Conservation (phyloP, 2,329 filamentous ascomycete species). For the Penicillium sp. region DNA sequence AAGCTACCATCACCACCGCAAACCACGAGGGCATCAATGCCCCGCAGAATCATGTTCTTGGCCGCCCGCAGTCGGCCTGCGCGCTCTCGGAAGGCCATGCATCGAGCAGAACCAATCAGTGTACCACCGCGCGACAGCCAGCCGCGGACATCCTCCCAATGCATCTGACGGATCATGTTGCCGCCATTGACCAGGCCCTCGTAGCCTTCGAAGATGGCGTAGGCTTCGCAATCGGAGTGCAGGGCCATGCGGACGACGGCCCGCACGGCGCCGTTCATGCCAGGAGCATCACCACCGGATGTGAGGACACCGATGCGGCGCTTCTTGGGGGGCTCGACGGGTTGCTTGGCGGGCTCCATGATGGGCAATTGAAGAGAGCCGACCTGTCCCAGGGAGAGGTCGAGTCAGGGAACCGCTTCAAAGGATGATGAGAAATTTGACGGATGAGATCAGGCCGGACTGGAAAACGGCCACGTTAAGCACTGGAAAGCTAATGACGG, state of each 20-base stretch:
- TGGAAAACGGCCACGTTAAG: conserved; percentile 10
- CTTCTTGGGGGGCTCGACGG: conserved; percentile 49
- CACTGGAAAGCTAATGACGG: conserved; percentile 19
- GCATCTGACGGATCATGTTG: conserved; percentile 81
- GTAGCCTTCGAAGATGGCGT: conserved; percentile 89
- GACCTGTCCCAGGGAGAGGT: conserved; percentile 13
- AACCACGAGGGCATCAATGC: conserved; percentile 94
- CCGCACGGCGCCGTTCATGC: conserved; percentile 90
- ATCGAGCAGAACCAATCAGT: conserved; percentile 91
- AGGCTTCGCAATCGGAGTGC: conserved; percentile 77
- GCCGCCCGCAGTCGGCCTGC: conserved; percentile 80
- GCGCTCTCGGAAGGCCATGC: conserved; percentile 88
- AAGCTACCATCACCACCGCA: conserved; percentile 96
- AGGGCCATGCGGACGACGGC: conserved; percentile 91
- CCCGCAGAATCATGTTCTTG: conserved; percentile 89
- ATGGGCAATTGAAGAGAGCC: conserved; percentile 12
- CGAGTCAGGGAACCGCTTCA: conserved; percentile 15
- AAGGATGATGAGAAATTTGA: conserved; percentile 1
- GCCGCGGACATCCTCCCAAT: conserved; percentile 91
- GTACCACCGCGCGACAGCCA: conserved; percentile 94
- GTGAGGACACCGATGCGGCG: conserved; percentile 87
- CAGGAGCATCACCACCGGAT: conserved; percentile 88
- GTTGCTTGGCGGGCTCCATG: conserved; percentile 31
- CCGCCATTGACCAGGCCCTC: conserved; percentile 90
- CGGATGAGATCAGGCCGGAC: conserved; percentile 5